Base-by-base conservation (phyloP, 2,329 filamentous ascomycete species). In the Fusarium buxicola region DNA sequence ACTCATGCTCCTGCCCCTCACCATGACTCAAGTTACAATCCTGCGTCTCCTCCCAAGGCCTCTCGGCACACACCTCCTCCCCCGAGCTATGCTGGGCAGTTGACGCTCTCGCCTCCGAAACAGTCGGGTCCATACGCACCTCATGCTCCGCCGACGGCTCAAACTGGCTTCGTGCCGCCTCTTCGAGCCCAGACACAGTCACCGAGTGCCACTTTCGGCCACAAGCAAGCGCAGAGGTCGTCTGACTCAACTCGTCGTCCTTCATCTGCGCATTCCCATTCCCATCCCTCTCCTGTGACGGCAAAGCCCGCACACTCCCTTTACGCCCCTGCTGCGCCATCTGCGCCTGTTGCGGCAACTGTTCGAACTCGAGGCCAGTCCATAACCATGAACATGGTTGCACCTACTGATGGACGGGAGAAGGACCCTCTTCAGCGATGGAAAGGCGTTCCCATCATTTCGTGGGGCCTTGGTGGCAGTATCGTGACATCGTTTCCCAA, bases 401-500 rank as follows among this genome's bases (percentile, higher is more conserved):
- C 84, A 8, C 88, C 88, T 2, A 88, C 83, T 2, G 87, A 90
- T 73, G 88, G 88, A 2, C 84, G 85, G 16, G 86, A 90, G 69
- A 78, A 87, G 15, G 95, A 99, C 77, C 87, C 89, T 3, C 80
- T 99, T 7, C 85, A 96, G 73, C 85, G 95, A 65, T 99, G 95
- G 95, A 93, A 91, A 77, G 96, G 96, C 4, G 85, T 87, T 11
- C 95, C 96, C 0, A 84, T 97, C 11, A 89, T 98, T 70, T 86
- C 86, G 1, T 99, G 96, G 89, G 93, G 92, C 3, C 88, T 96
- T 44, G 94, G 93, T 16, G 95, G 95, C 11, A 86, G 86, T 2
- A 80, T 97, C 10, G 83, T 96, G 3, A 93, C 91, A 2, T 92
- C 89, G 38, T 97, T 98, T 71, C 95, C 96, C 0, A 93, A 91